These are phyloP conservation scores for Magnolia kwangsiensis DNA, from an alignment of 164 flowering plant genomes.

Conservation along the genomic window DNA sequence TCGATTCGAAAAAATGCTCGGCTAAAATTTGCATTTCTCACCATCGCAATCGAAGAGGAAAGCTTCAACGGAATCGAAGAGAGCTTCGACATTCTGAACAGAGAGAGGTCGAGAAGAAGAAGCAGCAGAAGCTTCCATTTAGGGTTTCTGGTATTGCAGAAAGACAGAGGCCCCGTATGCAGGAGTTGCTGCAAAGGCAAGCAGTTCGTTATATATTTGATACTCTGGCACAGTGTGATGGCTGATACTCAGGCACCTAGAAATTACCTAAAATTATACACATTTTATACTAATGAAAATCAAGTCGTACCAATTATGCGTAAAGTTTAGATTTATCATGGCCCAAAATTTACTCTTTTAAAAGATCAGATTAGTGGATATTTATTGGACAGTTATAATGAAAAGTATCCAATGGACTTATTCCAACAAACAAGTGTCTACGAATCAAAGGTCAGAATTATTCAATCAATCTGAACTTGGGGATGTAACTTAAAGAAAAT, in stretches of 20 bases:
- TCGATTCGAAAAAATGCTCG: neutral
- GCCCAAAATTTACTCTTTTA: too few species aligned
- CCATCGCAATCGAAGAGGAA: constrained; percentile 98
- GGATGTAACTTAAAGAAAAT: too few species aligned
- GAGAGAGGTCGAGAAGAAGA: constrained; percentile 34
- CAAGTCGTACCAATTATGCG: neutral
- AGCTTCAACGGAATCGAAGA: constrained; percentile 68
- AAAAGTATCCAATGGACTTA: too few species aligned
- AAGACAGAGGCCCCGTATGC: neutral
- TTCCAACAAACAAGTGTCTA: too few species aligned
- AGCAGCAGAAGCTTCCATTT: neutral
- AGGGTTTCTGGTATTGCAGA: neutral
- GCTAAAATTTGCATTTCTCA: constrained; percentile 9
- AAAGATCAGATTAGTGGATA: too few species aligned
- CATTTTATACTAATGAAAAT: neutral
- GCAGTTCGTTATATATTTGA: constrained; percentile 7
- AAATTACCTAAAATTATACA: neutral
- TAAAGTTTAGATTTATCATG: too few species aligned
- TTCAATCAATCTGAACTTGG: too few species aligned
- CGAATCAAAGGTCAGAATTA: too few species aligned
- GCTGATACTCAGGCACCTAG: neutral
- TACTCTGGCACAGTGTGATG: constrained; percentile 6
- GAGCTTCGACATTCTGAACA: constrained; percentile 29
- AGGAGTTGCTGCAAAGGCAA: constrained; percentile 5
- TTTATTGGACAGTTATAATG: too few species aligned